Evolutionary conservation across 352 stramenopile genomes (phyloP), one percentile per base, ranked within the genome.

Genomic region (Pythium grandisporangium): DNA sequence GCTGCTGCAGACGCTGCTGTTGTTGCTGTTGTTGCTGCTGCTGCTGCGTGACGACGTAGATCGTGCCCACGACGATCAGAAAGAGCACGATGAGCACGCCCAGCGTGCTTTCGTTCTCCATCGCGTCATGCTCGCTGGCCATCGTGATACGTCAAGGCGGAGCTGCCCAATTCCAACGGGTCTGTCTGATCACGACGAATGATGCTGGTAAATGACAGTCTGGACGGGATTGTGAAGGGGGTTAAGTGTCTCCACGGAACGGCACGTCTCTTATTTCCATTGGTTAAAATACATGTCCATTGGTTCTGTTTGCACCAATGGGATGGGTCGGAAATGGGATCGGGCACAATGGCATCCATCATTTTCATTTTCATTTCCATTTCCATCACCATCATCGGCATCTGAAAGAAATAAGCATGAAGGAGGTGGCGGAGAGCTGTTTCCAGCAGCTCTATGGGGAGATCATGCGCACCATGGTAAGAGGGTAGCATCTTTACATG

Each of bases 401-500:
- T n/a, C n/a, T n/a, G n/a, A n/a, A n/a, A n/a, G n/a, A 24, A 25
- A 16, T 6, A 14, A 20, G 12, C 5, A 87, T 88, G 75, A 90
- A 87, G 48, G 80, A 93, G 38, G 75, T 93, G 27, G 77, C 80
- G 2, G 80, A 93, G 34, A 78, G 74, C 56, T 84, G 77, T 69
- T 89, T 93, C 65, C 72, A 87, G 64, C 80, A 93, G 61, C 70
- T 93, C 48, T 93, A 85, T 44, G 80, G 68, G 37, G 77, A 93
- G 63, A 66, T 89, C 30, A 78, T 93, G 64, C 77, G 80, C 53
- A 87, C 77, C 10, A 79, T 91, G 77, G 80, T 91, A 42, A 50
- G n/a, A n/a, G n/a, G n/a, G n/a, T n/a, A n/a, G n/a, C n/a, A n/a
- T n/a, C n/a, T n/a, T n/a, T n/a, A n/a, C n/a, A n/a, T n/a, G n/a